Percentiles rank a stretch among this genome's conserved stretches.
phyloP scores from a whole-genome alignment of 495 filamentous ascomycete species.

The Penicillium canariense region DNA sequence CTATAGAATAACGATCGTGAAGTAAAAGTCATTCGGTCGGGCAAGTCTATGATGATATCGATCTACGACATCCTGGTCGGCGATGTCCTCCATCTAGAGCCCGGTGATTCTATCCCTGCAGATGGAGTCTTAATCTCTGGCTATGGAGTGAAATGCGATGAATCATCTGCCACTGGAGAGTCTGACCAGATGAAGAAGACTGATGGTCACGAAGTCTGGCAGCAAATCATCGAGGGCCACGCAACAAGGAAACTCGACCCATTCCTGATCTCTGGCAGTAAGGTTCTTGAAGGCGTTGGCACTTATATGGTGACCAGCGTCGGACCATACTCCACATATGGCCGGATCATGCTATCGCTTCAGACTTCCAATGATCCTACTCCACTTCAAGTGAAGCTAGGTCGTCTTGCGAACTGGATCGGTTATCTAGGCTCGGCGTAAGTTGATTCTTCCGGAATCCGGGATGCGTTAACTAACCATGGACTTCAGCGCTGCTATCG shows the following conservation, averaged over 20 bases:
- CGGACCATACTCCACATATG: slow-evolving; percentile 61
- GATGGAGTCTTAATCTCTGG: slow-evolving; percentile 63
- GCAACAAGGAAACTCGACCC: slow-evolving; percentile 60
- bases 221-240: slow-evolving; percentile 53
- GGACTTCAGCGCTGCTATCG: slow-evolving; percentile 52
- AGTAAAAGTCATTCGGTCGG: slow-evolving; percentile 74
- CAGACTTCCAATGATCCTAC: slow-evolving; percentile 62
- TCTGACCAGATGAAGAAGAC: slow-evolving; percentile 68
- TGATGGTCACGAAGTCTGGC: slow-evolving; percentile 55
- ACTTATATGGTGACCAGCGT: slow-evolving; percentile 63
- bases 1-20: slow-evolving; percentile 70
- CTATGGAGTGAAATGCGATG: slow-evolving; percentile 65
- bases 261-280: slow-evolving; percentile 62
- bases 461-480: slow-evolving; percentile 20
- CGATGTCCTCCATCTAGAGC: slow-evolving; percentile 70
- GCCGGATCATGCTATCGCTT: slow-evolving; percentile 61
- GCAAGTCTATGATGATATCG: slow-evolving; percentile 67
- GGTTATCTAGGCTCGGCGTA: slow-evolving; percentile 50
- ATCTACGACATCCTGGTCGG: slow-evolving; percentile 70
- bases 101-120: slow-evolving; percentile 65
- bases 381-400: slow-evolving; percentile 63
- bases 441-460: slow-evolving; percentile 8
- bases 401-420: slow-evolving; percentile 62
- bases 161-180: slow-evolving; percentile 68
- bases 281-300: slow-evolving; percentile 64